Base-by-base conservation (phyloP, 805 yeast genomes). In the Kockiozyma suomiensis region DNA sequence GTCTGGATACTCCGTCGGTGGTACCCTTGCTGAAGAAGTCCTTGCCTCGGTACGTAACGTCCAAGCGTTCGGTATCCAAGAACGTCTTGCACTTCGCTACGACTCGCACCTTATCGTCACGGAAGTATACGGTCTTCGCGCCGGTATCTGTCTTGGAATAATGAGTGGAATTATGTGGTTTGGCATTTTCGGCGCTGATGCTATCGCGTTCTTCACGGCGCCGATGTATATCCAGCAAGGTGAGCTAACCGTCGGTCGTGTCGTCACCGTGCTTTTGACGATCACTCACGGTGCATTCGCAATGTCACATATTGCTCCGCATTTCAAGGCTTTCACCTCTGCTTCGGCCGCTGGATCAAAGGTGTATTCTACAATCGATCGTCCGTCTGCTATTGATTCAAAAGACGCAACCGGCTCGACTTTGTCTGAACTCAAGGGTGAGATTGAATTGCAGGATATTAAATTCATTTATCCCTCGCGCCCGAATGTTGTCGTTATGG, bases 401-500 rank as follows among this genome's bases (percentile, higher is more conserved):
- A 30, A 43, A 42, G 54, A 51, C 37, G 50, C 30, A 4, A 8
- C 53, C 15, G 78, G 76, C 4, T 51, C 45, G 46, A 56, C 41
- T 10, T 63, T 70, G 19, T 46, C 45, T 23, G 55, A 64, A 0
- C 57, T 76, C 25, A 56, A 71, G 54, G 93, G 94, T 58, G 92
- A 88, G 68, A 90, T 93, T 62, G 79, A 72, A 61, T 86, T 93
- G 69, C 89, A 88, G 69, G 87, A 92, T 68, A 96, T 93, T 42
- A 81, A 89, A 0, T 93, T 93, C 76, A 92, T 96, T 3, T 93
- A 93, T 73, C 94, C 89, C 66, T 76, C 79, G 30, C 73, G 79
- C 2, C 92, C 96, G 2, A 91, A 88, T 58, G 82, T 97, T 64
- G 87, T 90, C 50, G 94, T 93, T 61, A 79, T 93, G 67, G 80